Evolutionary conservation across 805 yeast species (phyloP).

Genomic region (Saccharomycopsis capsularis): DNA sequence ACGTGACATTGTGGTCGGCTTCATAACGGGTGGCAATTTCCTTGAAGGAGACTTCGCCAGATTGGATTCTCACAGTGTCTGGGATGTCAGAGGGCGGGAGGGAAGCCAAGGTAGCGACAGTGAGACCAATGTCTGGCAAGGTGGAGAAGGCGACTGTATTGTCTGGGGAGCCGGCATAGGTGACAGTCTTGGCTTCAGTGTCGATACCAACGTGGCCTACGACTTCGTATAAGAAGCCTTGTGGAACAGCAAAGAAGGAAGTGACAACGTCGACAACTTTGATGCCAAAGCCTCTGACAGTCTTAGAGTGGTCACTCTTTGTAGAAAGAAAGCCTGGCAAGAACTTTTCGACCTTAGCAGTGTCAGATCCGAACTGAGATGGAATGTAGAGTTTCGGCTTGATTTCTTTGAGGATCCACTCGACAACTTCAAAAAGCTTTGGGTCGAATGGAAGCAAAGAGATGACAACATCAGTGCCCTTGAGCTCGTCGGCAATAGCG

Average conservation of each 20-base stretch:
- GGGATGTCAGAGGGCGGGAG: slow-evolving; percentile 35
- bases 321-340: slow-evolving; percentile 32
- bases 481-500: slow-evolving; percentile 32
- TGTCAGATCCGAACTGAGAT: slow-evolving; percentile 47
- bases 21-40: slow-evolving; percentile 37
- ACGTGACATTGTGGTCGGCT: slow-evolving; percentile 30
- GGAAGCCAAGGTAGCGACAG: slow-evolving; percentile 37
- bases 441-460: slow-evolving; percentile 36
- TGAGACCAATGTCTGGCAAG: slow-evolving; percentile 38
- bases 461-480: slow-evolving; percentile 45
- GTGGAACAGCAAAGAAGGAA: slow-evolving; percentile 33
- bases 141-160: slow-evolving; percentile 32
- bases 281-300: slow-evolving; percentile 37
- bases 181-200: slow-evolving; percentile 29
- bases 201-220: slow-evolving; percentile 25
- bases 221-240: slow-evolving; percentile 26
- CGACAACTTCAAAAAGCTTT: slow-evolving; percentile 35
- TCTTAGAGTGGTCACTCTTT: slow-evolving; percentile 34
- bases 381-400: slow-evolving; percentile 13
- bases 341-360: slow-evolving; percentile 25
- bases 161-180: slow-evolving; percentile 36
- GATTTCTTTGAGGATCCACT: slow-evolving; percentile 39
- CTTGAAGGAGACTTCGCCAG: slow-evolving; percentile 35
- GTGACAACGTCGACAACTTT: slow-evolving; percentile 41
- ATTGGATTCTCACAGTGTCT: slow-evolving; percentile 36